A percentile compares a stretch with the other conserved stretches of the same genome.
Evolutionary conservation across 805 yeast species (phyloP).

Genomic region (Metschnikowia aberdeeniae): DNA sequence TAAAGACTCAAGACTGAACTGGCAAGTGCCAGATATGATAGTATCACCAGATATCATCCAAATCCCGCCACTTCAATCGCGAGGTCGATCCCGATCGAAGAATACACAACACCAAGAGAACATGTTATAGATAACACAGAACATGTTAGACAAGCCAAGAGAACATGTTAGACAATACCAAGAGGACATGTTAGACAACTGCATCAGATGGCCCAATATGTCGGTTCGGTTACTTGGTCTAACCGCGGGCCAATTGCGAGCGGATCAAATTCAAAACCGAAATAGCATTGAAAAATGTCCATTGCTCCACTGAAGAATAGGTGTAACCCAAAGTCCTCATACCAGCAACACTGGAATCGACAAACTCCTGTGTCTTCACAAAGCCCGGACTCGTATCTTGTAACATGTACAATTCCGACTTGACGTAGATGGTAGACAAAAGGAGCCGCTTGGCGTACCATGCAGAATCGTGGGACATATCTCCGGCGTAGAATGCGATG

Average conservation of each 20-base stretch:
- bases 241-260: conserved; percentile 66
- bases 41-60: too few species aligned
- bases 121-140: too few species aligned
- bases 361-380: conserved; percentile 58
- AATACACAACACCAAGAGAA: too few species aligned
- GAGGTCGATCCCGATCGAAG: too few species aligned
- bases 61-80: too few species aligned
- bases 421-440: conserved; percentile 64
- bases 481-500: conserved; percentile 75
- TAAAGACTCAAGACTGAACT: too few species aligned
- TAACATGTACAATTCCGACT: conserved; percentile 75
- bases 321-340: conserved; percentile 54
- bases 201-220: too few species aligned
- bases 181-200: too few species aligned
- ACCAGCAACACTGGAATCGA: conserved; percentile 52
- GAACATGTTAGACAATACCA: too few species aligned
- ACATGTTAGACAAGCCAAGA: too few species aligned
- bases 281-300: conserved; percentile 66
- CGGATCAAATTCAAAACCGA: conserved; percentile 63
- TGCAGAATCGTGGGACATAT: conserved; percentile 70
- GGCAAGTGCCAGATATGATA: too few species aligned
- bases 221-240: neutral
- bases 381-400: conserved; percentile 61
- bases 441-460: conserved; percentile 90
- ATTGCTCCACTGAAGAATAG: conserved; percentile 67